These are phyloP conservation scores for Fistulinella cinereoalba DNA, from an alignment of 1,284 basidiomycete species.

Conservation along the genomic window DNA sequence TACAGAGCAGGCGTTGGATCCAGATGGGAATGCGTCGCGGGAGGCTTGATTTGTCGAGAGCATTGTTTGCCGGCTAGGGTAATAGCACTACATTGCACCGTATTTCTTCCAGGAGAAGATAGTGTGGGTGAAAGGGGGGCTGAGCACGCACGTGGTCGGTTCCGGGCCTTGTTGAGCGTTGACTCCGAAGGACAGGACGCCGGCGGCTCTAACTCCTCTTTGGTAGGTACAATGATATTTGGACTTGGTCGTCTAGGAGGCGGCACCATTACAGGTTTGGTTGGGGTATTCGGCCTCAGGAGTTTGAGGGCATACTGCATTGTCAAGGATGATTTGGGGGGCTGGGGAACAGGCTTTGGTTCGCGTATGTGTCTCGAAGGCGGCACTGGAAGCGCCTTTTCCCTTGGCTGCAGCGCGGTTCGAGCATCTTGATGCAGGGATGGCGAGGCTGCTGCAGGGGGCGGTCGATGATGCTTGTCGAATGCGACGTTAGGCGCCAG, in stretches of 20 bases:
- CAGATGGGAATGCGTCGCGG: slow-evolving; percentile 39
- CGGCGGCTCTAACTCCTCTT: not conserved
- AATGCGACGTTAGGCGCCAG: slow-evolving; percentile 11
- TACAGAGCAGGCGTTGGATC: slow-evolving; percentile 45
- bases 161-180: slow-evolving; percentile 7
- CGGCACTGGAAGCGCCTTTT: slow-evolving; percentile 18
- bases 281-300: slow-evolving; percentile 12
- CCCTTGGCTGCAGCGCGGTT: no score
- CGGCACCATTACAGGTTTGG: slow-evolving; percentile 11
- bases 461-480: slow-evolving; percentile 11
- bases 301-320: slow-evolving; percentile 56
- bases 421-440: slow-evolving; percentile 3
- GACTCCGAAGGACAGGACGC: slow-evolving; percentile 2
- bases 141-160: slow-evolving; percentile 31
- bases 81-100: slow-evolving; percentile 56
- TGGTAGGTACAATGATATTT: slow-evolving; percentile 9
- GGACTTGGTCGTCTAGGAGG: slow-evolving; percentile 28
- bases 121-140: slow-evolving; percentile 30
- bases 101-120: slow-evolving; percentile 28
- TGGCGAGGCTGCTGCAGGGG: no score
- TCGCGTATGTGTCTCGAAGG: slow-evolving; percentile 17
- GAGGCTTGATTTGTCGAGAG: slow-evolving; percentile 54
- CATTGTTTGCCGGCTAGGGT: slow-evolving; percentile 68
- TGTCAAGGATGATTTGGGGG: slow-evolving; percentile 46
- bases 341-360: slow-evolving; percentile 32